Evolutionary conservation across 768 basidiomycete species (phyloP), one percentile per base, ranked within the genome.

Genomic region (Cytidiella melzeri): DNA sequence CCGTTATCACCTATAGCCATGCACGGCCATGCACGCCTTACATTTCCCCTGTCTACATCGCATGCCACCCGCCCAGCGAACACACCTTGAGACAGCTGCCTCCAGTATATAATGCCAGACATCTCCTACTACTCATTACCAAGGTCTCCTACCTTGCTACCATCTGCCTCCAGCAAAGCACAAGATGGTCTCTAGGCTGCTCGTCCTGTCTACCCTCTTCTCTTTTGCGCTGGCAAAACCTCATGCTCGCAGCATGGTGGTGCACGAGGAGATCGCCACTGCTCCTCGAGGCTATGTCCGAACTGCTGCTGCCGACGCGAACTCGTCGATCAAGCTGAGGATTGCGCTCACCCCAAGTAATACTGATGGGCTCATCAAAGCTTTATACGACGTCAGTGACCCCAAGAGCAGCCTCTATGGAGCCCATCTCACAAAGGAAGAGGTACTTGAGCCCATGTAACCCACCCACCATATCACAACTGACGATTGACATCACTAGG

Each of bases 291-390:
- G 67, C 19, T 68, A 64, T 55, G 57, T 55, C 36, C 41, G 40
- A 9, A 41, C 42, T 9, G 56, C 57, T 20, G 45, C 57, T 19
- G 64, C 64, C 9, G 47, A 60, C 26, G 50, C 57, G 3, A 43
- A 52, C 19, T 43, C 54, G 19, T 30, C 48, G 24, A 56, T 71
- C 23, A 60, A 61, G 34, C 53, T 71, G 41, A 64, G 65, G 50
- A 61, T 71, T 43, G 66, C 62, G 34, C 60, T 71, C 41, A 60
- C 57, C 3, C 64, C 64, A 51, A 59, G 56, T 43, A 45, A 69
- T 56, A 55, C 63, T 24, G 53, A 55, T 18, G 69, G 66, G 1
- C 58, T 71, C 23, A 61, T 66, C 58, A 57, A 48, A 24, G 62
- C 63, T 15, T 46, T 71, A 4, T 57, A 65, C 44, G 63, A 60